Evolutionary conservation across 257 asterid species (phyloP), one percentile per base, ranked within the genome.

Genomic region (Przewalskia tangutica): DNA sequence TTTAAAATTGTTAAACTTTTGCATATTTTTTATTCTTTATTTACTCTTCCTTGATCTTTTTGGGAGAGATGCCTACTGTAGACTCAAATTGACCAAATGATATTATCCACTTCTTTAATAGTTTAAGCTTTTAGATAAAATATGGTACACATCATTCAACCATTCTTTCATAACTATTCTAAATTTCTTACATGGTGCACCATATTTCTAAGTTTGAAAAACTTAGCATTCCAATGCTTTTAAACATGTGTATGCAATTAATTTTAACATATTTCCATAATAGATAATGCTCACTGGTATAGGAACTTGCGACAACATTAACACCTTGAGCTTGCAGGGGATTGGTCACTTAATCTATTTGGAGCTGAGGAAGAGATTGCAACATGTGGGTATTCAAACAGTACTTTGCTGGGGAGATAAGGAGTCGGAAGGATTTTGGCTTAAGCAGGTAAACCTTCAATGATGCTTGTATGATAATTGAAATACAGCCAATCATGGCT

Each of bases 381-480:
- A 76, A 82, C 89, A 87, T 83, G 94, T 95, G 50, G 99, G 99
- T 18, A 84, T 95, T 64, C 88, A 82, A 80, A 91, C 91, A 76
- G 82, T 95, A 58, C 86, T 90, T 65, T 95, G 98, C 76, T 95
- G 97, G 99, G 99, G 94, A 59, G 99, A 91, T 85, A 88, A 89
- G 83, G 97, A 90, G 84, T 95, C 99, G 34, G 95, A 91, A 90
- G 97, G 95, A 83, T 95, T 95, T 89, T 95, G 98, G 98, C 79
- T 86, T 65, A 93, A 89, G 84, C 98, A 90, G 99, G 99, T 95
- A 84, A 2, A 53, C 82, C 68, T 75, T 70, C 20, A 42, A 27
- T 23, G 17, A 77, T 60, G 36, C 50, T 63, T 62, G 18, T 81
- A 53, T 77, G 32, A 51, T 27, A 63, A 38, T 38, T 46, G 77